Percentiles rank a stretch among this genome's conserved stretches.
These are phyloP conservation scores for Carallia brachiata DNA, from an alignment of 345 rosid species.

Conservation along the genomic window DNA sequence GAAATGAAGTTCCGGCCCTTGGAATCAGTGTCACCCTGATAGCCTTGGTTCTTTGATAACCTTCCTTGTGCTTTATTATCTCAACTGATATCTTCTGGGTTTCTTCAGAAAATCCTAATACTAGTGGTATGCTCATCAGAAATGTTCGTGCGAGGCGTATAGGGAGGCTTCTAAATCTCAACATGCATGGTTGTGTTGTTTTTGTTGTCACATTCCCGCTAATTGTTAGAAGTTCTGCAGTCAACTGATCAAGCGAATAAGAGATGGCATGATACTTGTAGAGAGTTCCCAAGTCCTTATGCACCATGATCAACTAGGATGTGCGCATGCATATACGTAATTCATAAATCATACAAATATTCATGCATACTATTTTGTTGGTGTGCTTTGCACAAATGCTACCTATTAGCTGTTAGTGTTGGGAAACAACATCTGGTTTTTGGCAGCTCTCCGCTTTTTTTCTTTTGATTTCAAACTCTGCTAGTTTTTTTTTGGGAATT, in stretches of 20 bases:
- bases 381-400: too few species aligned
- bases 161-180: slow-evolving; percentile 62
- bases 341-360: too few species aligned
- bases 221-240: slow-evolving; percentile 52
- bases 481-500: too few species aligned
- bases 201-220: slow-evolving; percentile 46
- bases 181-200: slow-evolving; percentile 76
- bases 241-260: slow-evolving; percentile 41
- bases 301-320: too few species aligned
- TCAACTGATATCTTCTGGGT: slow-evolving; percentile 52
- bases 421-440: too few species aligned
- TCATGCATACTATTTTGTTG: too few species aligned
- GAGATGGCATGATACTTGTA: neutral
- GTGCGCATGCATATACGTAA: too few species aligned
- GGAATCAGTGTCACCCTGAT: slow-evolving; percentile 59
- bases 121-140: slow-evolving; percentile 53
- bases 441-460: too few species aligned
- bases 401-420: too few species aligned
- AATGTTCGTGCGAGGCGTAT: slow-evolving; percentile 52
- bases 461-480: too few species aligned
- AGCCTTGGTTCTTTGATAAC: slow-evolving; percentile 51
- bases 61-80: slow-evolving; percentile 51
- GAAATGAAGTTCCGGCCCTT: slow-evolving; percentile 47
- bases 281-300: too few species aligned
- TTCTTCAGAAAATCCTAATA: slow-evolving; percentile 61